These are phyloP conservation scores for Nicotiana knightiana DNA, from an alignment of 257 asterid species.

Conservation along the genomic window DNA sequence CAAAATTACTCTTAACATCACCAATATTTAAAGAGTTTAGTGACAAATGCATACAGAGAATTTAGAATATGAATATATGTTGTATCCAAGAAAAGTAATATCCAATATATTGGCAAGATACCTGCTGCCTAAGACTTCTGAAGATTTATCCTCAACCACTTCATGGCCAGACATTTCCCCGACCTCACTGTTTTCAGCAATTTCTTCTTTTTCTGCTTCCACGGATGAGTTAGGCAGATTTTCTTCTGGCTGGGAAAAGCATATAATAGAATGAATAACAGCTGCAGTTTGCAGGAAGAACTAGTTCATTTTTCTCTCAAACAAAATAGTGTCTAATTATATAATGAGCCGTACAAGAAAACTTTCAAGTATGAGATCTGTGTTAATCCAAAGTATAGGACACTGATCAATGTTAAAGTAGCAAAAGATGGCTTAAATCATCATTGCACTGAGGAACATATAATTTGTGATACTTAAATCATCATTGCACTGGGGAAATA, in stretches of 20 bases:
- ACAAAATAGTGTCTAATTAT: background rate
- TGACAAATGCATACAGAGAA: background rate
- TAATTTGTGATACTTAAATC: background rate
- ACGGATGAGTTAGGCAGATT: slow-evolving; percentile 19
- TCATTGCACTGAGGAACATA: background rate
- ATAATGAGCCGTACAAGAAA: background rate
- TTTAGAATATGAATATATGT: background rate
- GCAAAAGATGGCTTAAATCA: background rate
- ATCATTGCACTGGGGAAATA: background rate
- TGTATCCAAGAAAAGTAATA: background rate
- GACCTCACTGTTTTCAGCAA: slow-evolving; percentile 26
- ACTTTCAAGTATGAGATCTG: background rate
- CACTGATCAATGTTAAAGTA: background rate
- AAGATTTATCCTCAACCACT: slow-evolving; percentile 21
- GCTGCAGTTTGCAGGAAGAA: background rate
- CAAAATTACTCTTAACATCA: background rate
- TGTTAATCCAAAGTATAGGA: background rate
- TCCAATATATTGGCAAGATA: background rate
- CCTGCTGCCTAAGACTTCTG: slow-evolving; percentile 14
- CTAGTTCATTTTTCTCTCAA: background rate
- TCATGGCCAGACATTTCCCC: slow-evolving; percentile 31
- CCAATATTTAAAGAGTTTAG: background rate
- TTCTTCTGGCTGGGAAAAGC: slow-evolving; percentile 19
- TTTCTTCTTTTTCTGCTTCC: slow-evolving; percentile 30
- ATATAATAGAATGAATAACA: background rate